phyloP scores from a whole-genome alignment of 805 yeast genomes.

The Wickerhamomyces strasburgensis region DNA sequence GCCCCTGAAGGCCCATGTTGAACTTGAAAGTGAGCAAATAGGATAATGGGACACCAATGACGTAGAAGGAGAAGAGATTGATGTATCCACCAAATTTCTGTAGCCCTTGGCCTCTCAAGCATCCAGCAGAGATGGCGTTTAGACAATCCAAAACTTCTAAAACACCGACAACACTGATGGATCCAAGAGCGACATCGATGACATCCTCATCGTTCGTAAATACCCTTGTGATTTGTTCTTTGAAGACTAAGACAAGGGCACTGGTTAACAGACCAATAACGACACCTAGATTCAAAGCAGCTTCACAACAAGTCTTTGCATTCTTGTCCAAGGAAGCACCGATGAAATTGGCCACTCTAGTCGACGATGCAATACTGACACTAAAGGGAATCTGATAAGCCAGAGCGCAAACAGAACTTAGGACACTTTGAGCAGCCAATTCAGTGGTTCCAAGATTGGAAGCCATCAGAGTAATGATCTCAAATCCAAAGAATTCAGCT shows the following conservation, averaged over 20 bases:
- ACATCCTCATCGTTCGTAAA: conserved; percentile 63
- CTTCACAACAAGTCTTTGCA: conserved; percentile 41
- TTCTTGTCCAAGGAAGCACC: conserved; percentile 49
- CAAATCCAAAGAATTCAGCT: conserved; percentile 73
- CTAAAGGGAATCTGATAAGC: conserved; percentile 71
- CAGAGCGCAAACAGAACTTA: conserved; percentile 59
- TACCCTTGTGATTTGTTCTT: conserved; percentile 46
- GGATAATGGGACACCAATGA: conserved; percentile 68
- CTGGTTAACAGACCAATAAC: conserved; percentile 48
- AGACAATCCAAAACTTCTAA: conserved; percentile 68
- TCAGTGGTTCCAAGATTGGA: conserved; percentile 64
- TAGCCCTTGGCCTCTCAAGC: conserved; percentile 81
- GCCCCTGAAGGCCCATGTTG: conserved; percentile 50
- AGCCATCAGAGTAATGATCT: conserved; percentile 62
- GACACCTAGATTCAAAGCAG: conserved; percentile 39
- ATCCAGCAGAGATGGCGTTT: conserved; percentile 73
- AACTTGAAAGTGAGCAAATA: conserved; percentile 48
- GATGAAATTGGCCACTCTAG: conserved; percentile 67
- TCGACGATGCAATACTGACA: conserved; percentile 62
- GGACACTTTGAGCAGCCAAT: conserved; percentile 71
- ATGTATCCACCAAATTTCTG: conserved; percentile 73
- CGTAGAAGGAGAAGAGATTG: conserved; percentile 64
- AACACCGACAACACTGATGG: conserved; percentile 58
- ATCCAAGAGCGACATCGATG: conserved; percentile 42
- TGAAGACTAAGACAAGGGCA: conserved; percentile 40